Conservation (phyloP, 176 grass and related monocot genomes). For the Eragrostis nindensis region DNA sequence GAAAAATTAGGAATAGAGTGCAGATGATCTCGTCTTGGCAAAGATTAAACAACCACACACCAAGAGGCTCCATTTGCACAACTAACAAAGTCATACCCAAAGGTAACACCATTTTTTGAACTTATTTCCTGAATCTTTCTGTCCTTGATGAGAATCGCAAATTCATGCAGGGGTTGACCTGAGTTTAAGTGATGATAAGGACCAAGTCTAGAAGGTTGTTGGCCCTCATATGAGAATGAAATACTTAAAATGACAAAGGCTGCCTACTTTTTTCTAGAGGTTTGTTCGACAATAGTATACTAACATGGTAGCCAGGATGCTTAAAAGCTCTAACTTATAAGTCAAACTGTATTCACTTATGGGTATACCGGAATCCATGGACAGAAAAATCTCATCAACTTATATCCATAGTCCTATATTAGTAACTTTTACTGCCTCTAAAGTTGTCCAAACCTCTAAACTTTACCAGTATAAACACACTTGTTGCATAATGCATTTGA, state of each 20-base stretch:
- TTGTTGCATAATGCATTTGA: constrained; percentile 7
- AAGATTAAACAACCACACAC: not conserved
- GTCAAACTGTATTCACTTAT: not conserved
- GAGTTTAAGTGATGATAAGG: constrained; percentile 8
- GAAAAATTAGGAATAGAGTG: constrained; percentile 8
- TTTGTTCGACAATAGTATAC: not conserved
- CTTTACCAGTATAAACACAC: not conserved
- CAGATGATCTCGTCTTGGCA: not conserved
- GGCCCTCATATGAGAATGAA: constrained; percentile 5
- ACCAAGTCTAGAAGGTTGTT: not conserved
- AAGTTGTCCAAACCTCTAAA: not conserved
- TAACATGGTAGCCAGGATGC: not conserved
- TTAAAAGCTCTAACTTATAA: not conserved
- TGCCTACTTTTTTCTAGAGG: not conserved
- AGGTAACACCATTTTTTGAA: not conserved
- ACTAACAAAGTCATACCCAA: not conserved
- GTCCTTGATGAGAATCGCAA: constrained; percentile 9
- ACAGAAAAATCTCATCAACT: not conserved
- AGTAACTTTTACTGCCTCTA: not conserved
- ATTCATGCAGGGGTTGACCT: constrained; percentile 13
- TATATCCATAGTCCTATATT: not conserved
- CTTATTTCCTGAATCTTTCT: not conserved
- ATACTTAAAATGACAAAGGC: not conserved
- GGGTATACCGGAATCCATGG: not conserved
- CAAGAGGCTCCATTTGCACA: not conserved